Percentiles rank a stretch among this genome's conserved stretches.
Evolutionary conservation across 2,329 filamentous ascomycete genomes (phyloP).

Genomic region (Ophiocordyceps polyrhachis-furcata): DNA sequence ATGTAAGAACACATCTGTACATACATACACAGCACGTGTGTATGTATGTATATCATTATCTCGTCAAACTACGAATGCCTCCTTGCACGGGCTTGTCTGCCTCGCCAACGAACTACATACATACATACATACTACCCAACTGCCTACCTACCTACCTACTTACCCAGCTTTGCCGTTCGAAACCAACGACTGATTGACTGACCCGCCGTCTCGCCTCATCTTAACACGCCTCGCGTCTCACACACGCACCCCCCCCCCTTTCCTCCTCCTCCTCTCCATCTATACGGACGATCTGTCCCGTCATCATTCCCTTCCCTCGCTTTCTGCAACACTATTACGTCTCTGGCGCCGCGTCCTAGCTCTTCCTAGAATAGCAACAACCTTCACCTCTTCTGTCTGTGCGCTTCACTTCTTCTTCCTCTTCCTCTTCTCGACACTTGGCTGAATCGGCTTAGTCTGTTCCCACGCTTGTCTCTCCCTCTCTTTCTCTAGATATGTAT

Average conservation of each 20-base stretch:
- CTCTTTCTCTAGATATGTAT: no score
- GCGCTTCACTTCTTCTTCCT: background rate
- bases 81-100: no score
- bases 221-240: background rate
- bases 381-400: background rate
- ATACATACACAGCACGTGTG: no score
- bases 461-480: no score
- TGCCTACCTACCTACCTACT: no score
- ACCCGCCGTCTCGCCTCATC: background rate
- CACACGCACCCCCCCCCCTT: background rate
- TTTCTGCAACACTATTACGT: background rate
- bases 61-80: background rate
- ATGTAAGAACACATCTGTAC: no score
- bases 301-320: background rate
- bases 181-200: background rate
- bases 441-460: background rate
- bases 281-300: background rate
- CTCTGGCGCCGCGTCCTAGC: no score
- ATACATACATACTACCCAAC: no score
- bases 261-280: background rate
- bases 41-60: background rate
- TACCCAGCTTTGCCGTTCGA: background rate
- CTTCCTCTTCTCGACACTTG: background rate
- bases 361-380: background rate
- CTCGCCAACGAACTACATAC: no score